These are phyloP conservation scores for Candida maris DNA, from an alignment of 805 yeast species.

Conservation along the genomic window DNA sequence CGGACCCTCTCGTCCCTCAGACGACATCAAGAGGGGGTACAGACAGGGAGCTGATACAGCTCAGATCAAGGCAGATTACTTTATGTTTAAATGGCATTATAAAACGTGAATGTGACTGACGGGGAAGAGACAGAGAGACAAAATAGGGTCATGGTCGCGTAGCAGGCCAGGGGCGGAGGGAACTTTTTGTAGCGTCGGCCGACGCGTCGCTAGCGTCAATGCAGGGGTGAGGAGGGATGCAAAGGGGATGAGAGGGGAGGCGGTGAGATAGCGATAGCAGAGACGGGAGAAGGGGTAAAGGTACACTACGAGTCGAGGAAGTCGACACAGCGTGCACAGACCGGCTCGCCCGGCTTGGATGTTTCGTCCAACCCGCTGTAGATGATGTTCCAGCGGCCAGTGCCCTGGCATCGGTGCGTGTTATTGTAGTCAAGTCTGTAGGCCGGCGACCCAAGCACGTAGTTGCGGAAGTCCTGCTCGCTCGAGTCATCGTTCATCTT, in stretches of 20 bases:
- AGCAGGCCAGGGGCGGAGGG: too few relatives aligned
- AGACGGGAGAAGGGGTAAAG: too few relatives aligned
- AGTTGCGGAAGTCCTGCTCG: constrained; percentile 10
- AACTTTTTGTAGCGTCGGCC: too few relatives aligned
- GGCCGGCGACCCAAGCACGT: constrained; percentile 22
- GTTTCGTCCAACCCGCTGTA: constrained; percentile 5
- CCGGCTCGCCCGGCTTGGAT: background rate
- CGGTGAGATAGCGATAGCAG: too few relatives aligned
- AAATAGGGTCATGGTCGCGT: too few relatives aligned
- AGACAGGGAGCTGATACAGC: background rate
- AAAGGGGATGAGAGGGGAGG: too few relatives aligned
- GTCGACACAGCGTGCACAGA: constrained; percentile 4
- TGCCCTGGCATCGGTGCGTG: constrained; percentile 3
- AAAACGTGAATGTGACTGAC: too few relatives aligned
- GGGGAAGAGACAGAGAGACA: too few relatives aligned
- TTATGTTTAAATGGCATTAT: too few relatives aligned
- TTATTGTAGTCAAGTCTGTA: constrained; percentile 10
- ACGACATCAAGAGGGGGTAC: background rate
- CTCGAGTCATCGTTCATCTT: constrained; percentile 11
- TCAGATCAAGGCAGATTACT: too few relatives aligned
- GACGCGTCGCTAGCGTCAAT: too few relatives aligned
- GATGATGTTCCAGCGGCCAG: constrained; percentile 24
- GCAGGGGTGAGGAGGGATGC: too few relatives aligned
- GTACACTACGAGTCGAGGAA: constrained; percentile 1
- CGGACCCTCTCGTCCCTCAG: constrained; percentile 3